Conservation (phyloP, 2,329 filamentous ascomycete genomes). For the Colletotrichum filicis region DNA sequence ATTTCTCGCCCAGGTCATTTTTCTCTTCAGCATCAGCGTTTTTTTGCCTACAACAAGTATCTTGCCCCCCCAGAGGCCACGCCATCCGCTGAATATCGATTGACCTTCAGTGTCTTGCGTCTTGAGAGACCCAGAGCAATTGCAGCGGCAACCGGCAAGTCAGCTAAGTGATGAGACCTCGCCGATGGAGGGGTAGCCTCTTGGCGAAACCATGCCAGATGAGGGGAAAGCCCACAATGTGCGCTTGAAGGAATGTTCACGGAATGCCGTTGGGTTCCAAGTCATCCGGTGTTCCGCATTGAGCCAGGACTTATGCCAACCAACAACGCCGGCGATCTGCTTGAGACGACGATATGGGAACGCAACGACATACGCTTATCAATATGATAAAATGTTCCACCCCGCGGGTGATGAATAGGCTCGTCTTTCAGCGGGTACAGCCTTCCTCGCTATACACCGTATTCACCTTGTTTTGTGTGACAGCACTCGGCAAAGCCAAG, state of each 20-base stretch:
- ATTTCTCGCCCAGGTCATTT: not conserved
- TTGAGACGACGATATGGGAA: not conserved
- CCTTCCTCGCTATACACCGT: not conserved
- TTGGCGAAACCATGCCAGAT: constrained; percentile 12
- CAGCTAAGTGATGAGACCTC: not conserved
- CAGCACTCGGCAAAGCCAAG: not conserved
- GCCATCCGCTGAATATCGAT: not conserved
- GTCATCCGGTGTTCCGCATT: not conserved
- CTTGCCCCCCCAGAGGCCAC: not conserved
- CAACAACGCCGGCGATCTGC: not conserved
- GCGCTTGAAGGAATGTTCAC: not conserved
- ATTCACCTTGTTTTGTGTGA: not conserved
- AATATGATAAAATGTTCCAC: not conserved
- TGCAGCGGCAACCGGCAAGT: not conserved
- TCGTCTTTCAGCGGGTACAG: not conserved
- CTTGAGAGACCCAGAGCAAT: not conserved
- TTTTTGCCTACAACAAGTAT: not conserved
- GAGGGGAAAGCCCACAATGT: not conserved
- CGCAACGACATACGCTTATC: not conserved
- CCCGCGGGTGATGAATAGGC: not conserved
- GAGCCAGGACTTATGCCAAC: not conserved
- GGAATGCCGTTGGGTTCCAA: not conserved
- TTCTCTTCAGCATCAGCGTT: not conserved
- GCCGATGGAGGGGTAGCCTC: constrained; percentile 9
- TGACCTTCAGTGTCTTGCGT: not conserved